Percentiles rank a stretch among this genome's conserved stretches.
Conservation (phyloP, 257 asterid genomes). For the Asclepias syriaca region DNA sequence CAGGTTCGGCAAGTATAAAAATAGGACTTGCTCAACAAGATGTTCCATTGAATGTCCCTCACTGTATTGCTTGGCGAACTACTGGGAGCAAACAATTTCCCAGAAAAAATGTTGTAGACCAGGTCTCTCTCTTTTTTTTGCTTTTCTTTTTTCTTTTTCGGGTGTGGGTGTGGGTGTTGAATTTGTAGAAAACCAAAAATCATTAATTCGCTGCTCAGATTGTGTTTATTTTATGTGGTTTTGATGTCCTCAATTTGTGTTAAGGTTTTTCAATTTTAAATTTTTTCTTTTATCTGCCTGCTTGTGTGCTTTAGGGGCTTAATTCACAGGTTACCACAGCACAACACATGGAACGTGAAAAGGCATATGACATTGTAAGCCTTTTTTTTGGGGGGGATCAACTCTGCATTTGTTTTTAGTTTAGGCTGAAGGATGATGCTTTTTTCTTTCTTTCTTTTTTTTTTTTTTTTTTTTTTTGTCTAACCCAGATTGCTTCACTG, state of each 20-base stretch:
- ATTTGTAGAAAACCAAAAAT: not conserved
- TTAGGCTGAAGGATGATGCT: not conserved
- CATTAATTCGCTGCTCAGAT: not conserved
- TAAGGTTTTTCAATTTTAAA: too few species aligned
- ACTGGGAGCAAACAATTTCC: slow-evolving; percentile 41
- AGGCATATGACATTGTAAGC: slow-evolving; percentile 94
- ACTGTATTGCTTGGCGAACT: slow-evolving; percentile 84
- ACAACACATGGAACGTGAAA: slow-evolving; percentile 94
- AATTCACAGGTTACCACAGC: slow-evolving; percentile 90
- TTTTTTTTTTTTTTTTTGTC: slow-evolving; percentile 5
- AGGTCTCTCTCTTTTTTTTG: slow-evolving; percentile 31
- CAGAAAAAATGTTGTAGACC: slow-evolving; percentile 73
- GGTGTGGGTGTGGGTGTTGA: not conserved
- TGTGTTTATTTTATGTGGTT: not conserved
- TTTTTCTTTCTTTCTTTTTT: not conserved
- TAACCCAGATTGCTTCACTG: slow-evolving; percentile 73
- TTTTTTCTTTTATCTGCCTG: not conserved
- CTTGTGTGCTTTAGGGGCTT: slow-evolving; percentile 45
- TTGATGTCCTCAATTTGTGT: not conserved
- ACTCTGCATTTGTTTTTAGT: too few species aligned
- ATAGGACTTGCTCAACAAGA: slow-evolving; percentile 89
- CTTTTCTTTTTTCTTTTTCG: not conserved
- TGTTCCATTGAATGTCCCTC: slow-evolving; percentile 60
- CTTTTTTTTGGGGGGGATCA: not conserved
- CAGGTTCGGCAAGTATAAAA: slow-evolving; percentile 74